Conservation (phyloP, 768 basidiomycete genomes). For the Chlorophyllum brunneum region DNA sequence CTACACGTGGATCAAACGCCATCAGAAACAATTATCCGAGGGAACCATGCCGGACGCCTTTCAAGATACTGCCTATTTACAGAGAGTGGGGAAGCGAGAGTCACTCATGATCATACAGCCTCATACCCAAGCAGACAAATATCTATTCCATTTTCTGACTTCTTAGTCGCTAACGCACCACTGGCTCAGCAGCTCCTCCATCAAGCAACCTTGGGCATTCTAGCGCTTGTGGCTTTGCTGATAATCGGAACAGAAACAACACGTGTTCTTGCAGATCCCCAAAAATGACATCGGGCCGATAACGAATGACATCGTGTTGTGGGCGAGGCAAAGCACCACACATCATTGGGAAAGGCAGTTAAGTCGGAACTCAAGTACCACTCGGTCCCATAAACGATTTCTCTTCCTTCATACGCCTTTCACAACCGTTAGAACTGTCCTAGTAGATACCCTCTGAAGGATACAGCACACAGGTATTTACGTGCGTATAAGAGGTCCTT, state of each 20-base stretch:
- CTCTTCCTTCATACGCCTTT: background rate
- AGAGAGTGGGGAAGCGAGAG: no score
- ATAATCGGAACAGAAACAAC: conserved; percentile 8
- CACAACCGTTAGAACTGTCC: background rate
- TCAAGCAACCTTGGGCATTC: background rate
- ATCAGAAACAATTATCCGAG: no score
- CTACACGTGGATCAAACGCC: no score
- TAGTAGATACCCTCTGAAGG: background rate
- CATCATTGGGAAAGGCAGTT: conserved; percentile 4
- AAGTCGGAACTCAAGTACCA: background rate
- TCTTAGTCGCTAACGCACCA: background rate
- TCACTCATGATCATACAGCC: no score
- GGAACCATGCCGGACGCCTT: no score
- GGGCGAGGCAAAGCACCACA: conserved; percentile 7
- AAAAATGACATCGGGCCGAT: conserved; percentile 9
- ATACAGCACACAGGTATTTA: no score
- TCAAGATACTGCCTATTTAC: no score
- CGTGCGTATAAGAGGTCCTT: no score
- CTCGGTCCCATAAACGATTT: background rate
- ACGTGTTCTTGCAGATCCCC: conserved; percentile 7
- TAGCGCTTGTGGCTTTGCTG: background rate
- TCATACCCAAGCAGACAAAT: no score
- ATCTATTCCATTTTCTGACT: no score
- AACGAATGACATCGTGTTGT: conserved; percentile 11
- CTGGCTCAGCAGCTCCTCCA: background rate